A percentile compares a stretch with the other conserved stretches of the same genome.
phyloP scores from a whole-genome alignment of 1,284 basidiomycete species.

The Ustilago hordei region DNA sequence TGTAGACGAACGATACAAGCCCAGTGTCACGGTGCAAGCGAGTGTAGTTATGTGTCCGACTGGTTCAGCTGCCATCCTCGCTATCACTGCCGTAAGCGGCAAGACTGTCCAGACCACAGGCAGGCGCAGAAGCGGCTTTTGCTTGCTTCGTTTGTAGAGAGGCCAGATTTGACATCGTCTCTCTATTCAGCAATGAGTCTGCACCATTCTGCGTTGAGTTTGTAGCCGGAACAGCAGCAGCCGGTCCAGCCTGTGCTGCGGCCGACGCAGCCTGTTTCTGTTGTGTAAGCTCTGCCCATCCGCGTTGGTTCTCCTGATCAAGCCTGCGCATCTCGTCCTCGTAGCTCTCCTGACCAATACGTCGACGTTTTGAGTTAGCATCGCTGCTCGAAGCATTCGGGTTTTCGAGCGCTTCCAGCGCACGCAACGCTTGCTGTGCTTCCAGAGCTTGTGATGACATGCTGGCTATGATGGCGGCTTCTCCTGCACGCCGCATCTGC shows the following conservation, averaged over 20 bases:
- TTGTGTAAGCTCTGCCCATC: conserved; percentile 59
- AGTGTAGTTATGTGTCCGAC: background rate
- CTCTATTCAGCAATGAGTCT: conserved; percentile 38
- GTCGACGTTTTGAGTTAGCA: conserved; percentile 49
- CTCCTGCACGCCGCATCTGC: conserved; percentile 52
- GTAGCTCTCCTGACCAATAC: conserved; percentile 38
- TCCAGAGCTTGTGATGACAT: conserved; percentile 54
- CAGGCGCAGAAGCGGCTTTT: background rate
- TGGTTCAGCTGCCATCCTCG: conserved; percentile 41
- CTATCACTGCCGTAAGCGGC: conserved; percentile 65
- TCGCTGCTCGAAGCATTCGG: conserved; percentile 22
- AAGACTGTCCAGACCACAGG: conserved; percentile 51
- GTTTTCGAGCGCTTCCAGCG: conserved; percentile 48
- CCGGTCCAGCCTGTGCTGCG: conserved; percentile 17
- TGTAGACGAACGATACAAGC: background rate
- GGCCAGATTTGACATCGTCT: conserved; percentile 53
- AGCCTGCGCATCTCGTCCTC: conserved; percentile 60
- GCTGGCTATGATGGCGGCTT: conserved; percentile 53
- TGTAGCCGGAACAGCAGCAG: conserved; percentile 1
- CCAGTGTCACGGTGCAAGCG: background rate
- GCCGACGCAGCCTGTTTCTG: conserved; percentile 33
- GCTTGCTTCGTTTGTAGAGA: conserved; percentile 21
- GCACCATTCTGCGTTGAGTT: conserved; percentile 1
- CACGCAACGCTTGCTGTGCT: conserved; percentile 47
- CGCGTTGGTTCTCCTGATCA: conserved; percentile 63